Evolutionary conservation across 495 filamentous ascomycete genomes (phyloP).

Genomic region (Mycothermus thermophilus): DNA sequence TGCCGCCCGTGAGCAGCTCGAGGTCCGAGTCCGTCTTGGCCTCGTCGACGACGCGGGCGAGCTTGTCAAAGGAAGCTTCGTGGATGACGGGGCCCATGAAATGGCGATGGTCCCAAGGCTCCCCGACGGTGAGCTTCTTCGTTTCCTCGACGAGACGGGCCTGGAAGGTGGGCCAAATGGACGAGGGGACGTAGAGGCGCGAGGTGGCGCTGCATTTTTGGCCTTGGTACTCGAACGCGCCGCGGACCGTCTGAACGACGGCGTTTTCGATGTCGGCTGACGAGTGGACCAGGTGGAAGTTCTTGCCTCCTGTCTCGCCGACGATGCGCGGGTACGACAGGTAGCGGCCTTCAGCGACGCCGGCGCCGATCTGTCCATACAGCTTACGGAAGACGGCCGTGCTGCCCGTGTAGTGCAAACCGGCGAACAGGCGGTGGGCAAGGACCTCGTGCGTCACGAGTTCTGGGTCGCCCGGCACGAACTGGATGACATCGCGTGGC

Average conservation of each 20-base stretch:
- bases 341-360: conserved; percentile 54
- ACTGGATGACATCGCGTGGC: conserved; percentile 67
- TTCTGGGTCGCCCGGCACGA: conserved; percentile 65
- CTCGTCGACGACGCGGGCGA: conserved; percentile 49
- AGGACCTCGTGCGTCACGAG: conserved; percentile 57
- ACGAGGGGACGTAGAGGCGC: conserved; percentile 57
- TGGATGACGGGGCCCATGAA: conserved; percentile 76
- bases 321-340: conserved; percentile 67
- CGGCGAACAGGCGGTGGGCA: conserved; percentile 55
- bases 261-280: conserved; percentile 66
- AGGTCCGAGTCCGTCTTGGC: conserved; percentile 52
- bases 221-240: conserved; percentile 80
- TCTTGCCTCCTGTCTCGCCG: conserved; percentile 83
- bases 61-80: conserved; percentile 53
- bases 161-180: conserved; percentile 54
- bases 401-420: conserved; percentile 69
- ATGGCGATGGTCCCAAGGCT: conserved; percentile 51
- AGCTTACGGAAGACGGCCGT: conserved; percentile 68
- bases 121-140: conserved; percentile 50
- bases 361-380: conserved; percentile 55
- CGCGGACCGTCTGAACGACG: conserved; percentile 66
- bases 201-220: conserved; percentile 83
- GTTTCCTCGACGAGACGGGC: conserved; percentile 49
- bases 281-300: conserved; percentile 71
- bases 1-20: conserved; percentile 52